These are phyloP conservation scores for Wickerhamomyces sp. DNA, from an alignment of 1,139 yeast species.

Conservation along the genomic window DNA sequence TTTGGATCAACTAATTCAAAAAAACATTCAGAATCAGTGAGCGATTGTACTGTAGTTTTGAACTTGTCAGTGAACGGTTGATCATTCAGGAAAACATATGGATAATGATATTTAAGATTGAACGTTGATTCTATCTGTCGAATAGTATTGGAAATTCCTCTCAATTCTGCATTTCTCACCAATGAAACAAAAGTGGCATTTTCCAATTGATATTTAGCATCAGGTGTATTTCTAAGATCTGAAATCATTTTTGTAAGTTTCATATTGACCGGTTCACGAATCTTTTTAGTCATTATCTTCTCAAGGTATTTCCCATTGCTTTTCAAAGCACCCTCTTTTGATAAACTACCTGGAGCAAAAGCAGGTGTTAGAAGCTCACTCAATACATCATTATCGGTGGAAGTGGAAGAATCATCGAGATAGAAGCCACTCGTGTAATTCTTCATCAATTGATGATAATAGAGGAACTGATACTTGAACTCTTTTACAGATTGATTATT, in stretches of 20 bases:
- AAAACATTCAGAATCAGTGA: slow-evolving; percentile 47
- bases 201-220: slow-evolving; percentile 9
- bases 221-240: slow-evolving; percentile 1
- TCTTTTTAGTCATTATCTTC: slow-evolving; percentile 10
- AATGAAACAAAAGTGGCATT: slow-evolving; percentile 73
- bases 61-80: slow-evolving; percentile 56
- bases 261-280: slow-evolving; percentile 16
- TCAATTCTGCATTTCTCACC: slow-evolving; percentile 60
- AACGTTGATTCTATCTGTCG: slow-evolving; percentile 56
- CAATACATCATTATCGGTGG: background rate
- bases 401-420: slow-evolving; percentile 4
- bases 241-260: slow-evolving; percentile 13
- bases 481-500: slow-evolving; percentile 4
- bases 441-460: slow-evolving; percentile 13
- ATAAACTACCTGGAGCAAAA: slow-evolving; percentile 5
- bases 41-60: slow-evolving; percentile 29
- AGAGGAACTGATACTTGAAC: slow-evolving; percentile 3
- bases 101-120: slow-evolving; percentile 67
- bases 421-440: slow-evolving; percentile 18
- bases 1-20: slow-evolving; percentile 51
- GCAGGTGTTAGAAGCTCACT: slow-evolving; percentile 14
- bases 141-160: slow-evolving; percentile 47
- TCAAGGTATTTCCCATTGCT: slow-evolving; percentile 13
- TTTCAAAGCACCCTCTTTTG: slow-evolving; percentile 11
- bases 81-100: slow-evolving; percentile 78